Evolutionary conservation across 345 rosid genomes (phyloP).

Genomic region (Eucalyptus sp.): DNA sequence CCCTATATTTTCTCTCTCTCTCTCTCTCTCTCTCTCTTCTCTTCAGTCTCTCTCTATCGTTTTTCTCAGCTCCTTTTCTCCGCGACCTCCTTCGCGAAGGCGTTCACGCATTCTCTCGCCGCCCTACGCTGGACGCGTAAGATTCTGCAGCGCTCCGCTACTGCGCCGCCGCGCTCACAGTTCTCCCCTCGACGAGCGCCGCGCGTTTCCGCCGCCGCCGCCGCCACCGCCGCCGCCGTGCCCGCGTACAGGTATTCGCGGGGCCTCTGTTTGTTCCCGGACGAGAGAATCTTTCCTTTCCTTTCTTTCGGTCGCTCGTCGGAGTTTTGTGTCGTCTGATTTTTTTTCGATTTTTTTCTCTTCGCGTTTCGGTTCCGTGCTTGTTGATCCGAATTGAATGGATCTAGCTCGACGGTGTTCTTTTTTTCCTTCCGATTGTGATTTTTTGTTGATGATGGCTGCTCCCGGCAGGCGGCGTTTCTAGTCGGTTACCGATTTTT

Average conservation of each 20-base stretch:
- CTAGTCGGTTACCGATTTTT: background rate
- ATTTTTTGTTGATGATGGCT: background rate
- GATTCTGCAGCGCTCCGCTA: background rate
- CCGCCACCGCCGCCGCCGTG: background rate
- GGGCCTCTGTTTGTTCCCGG: background rate
- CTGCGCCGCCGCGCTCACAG: background rate
- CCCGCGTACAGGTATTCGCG: background rate
- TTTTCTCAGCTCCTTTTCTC: background rate
- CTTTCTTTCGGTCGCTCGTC: background rate
- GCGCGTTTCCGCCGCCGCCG: background rate
- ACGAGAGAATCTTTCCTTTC: background rate
- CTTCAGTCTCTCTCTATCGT: background rate
- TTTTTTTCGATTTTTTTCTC: background rate
- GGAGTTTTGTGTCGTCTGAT: background rate
- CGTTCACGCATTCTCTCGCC: background rate
- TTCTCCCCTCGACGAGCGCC: background rate
- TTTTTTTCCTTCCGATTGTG: background rate
- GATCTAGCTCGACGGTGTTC: background rate
- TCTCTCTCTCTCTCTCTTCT: background rate
- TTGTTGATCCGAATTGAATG: background rate
- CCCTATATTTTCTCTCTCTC: background rate
- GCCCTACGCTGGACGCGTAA: background rate
- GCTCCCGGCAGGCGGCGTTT: background rate
- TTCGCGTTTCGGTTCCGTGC: background rate
- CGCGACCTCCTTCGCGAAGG: background rate